Percentiles rank a stretch among this genome's conserved stretches.
Evolutionary conservation across 768 basidiomycete genomes (phyloP).

Genomic region (Lentinula lateritia): DNA sequence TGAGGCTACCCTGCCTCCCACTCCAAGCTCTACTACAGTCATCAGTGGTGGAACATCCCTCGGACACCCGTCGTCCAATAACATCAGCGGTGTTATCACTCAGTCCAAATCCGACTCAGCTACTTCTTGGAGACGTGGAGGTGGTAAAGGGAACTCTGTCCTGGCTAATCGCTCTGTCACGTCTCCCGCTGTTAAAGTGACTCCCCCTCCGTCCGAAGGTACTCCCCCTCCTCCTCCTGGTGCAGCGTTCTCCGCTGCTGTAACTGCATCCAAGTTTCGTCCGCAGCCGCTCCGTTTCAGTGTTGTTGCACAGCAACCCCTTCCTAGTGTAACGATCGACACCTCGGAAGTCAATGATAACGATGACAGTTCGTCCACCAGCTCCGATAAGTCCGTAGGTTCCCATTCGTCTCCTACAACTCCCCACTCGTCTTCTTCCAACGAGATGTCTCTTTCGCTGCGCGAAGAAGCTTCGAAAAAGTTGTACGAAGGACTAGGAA

Average conservation of each 20-base stretch:
- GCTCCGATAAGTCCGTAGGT: constrained; percentile 45
- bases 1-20: constrained; percentile 43
- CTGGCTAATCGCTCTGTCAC: constrained; percentile 60
- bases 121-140: constrained; percentile 73
- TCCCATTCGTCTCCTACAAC: constrained; percentile 61
- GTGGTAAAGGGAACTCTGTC: constrained; percentile 60
- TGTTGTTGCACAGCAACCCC: constrained; percentile 41
- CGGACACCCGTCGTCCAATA: constrained; percentile 44
- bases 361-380: constrained; percentile 54
- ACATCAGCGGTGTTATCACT: constrained; percentile 21
- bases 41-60: constrained; percentile 73
- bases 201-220: constrained; percentile 63
- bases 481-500: constrained; percentile 84
- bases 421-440: constrained; percentile 65
- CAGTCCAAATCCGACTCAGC: constrained; percentile 82
- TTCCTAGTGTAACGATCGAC: constrained; percentile 55
- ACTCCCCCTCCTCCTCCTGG: constrained; percentile 45
- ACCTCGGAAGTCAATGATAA: constrained; percentile 45
- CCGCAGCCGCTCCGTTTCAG: constrained; percentile 67
- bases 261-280: constrained; percentile 36
- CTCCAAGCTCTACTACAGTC: constrained; percentile 58
- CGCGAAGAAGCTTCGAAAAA: constrained; percentile 86
- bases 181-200: constrained; percentile 66
- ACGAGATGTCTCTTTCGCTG: constrained; percentile 63
- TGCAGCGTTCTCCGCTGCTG: constrained; percentile 14